Conservation (phyloP, 768 basidiomycete species). For the Pisolithus microcarpus region DNA sequence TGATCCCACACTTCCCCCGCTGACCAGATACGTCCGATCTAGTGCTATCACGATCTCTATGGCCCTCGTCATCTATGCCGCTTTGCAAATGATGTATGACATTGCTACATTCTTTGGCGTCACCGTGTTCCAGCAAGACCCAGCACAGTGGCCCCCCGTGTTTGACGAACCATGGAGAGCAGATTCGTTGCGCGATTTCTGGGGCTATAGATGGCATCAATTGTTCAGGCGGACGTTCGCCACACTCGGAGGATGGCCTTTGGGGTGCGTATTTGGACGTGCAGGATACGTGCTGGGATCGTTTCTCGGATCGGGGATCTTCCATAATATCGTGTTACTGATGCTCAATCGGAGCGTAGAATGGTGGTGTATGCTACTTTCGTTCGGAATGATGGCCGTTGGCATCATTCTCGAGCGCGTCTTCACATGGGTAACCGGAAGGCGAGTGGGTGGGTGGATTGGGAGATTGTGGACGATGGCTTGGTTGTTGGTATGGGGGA, state of each 20-base stretch:
- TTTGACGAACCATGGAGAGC: constrained; percentile 30
- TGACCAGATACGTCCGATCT: constrained; percentile 30
- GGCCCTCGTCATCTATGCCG: constrained; percentile 39
- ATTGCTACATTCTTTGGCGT: constrained; percentile 17
- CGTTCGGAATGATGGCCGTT: not conserved
- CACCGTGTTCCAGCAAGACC: constrained; percentile 22
- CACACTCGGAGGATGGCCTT: constrained; percentile 22
- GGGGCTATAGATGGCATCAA: constrained; percentile 35
- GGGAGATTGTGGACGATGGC: no score
- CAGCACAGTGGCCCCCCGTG: constrained; percentile 27
- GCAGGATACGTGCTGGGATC: constrained; percentile 44
- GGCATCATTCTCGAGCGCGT: no score
- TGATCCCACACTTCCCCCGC: constrained; percentile 23
- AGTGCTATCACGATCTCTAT: constrained; percentile 36
- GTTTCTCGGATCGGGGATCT: constrained; percentile 48
- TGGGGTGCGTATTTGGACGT: constrained; percentile 40
- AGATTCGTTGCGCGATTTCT: constrained; percentile 32
- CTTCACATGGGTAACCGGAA: no score
- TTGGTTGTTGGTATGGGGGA: no score
- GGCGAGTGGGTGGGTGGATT: no score
- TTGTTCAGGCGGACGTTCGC: constrained; percentile 27
- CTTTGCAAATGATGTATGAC: constrained; percentile 33
- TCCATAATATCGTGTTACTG: constrained; percentile 49
- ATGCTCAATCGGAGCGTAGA: constrained; percentile 30
- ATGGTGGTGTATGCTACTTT: not conserved